A percentile compares a stretch with the other conserved stretches of the same genome.
phyloP scores from a whole-genome alignment of 2,329 filamentous ascomycete species.

The Domatiomyces catenatus region DNA sequence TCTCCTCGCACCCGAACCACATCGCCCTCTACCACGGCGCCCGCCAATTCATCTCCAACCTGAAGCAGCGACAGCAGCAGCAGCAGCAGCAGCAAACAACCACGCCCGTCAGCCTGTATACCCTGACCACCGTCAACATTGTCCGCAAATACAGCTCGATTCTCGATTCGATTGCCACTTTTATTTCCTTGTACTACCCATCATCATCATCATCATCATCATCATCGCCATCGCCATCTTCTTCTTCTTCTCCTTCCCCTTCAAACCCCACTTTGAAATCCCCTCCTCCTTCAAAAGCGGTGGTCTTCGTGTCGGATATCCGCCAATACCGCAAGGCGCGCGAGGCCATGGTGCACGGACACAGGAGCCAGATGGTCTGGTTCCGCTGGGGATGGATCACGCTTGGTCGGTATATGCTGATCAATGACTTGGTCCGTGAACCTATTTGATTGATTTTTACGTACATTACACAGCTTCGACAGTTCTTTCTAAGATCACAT shows the following conservation, averaged over 20 bases:
- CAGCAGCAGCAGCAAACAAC: slow-evolving; percentile 37
- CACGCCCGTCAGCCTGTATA: slow-evolving; percentile 71
- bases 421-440: slow-evolving; percentile 67
- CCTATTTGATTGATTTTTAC: slow-evolving; percentile 24
- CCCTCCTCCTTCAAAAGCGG: too few relatives aligned
- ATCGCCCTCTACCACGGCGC: slow-evolving; percentile 76
- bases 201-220: slow-evolving; percentile 25
- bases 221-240: too few relatives aligned
- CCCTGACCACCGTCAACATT: slow-evolving; percentile 56
- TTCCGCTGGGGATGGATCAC: slow-evolving; percentile 94
- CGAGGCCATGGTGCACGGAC: slow-evolving; percentile 74
- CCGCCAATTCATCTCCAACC: slow-evolving; percentile 49
- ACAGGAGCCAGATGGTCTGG: slow-evolving; percentile 96
- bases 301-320: slow-evolving; percentile 58
- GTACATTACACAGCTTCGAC: too few relatives aligned
- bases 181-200: slow-evolving; percentile 35
- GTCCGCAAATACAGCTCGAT: slow-evolving; percentile 68
- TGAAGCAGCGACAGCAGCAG: slow-evolving; percentile 35
- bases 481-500: too few relatives aligned
- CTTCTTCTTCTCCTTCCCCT: too few relatives aligned
- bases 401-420: slow-evolving; percentile 81
- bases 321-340: slow-evolving; percentile 52
- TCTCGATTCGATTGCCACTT: slow-evolving; percentile 58
- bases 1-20: slow-evolving; percentile 88
- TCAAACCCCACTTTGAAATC: too few relatives aligned